phyloP scores from a whole-genome alignment of 306 rosid genomes.

The Malus asiatica region DNA sequence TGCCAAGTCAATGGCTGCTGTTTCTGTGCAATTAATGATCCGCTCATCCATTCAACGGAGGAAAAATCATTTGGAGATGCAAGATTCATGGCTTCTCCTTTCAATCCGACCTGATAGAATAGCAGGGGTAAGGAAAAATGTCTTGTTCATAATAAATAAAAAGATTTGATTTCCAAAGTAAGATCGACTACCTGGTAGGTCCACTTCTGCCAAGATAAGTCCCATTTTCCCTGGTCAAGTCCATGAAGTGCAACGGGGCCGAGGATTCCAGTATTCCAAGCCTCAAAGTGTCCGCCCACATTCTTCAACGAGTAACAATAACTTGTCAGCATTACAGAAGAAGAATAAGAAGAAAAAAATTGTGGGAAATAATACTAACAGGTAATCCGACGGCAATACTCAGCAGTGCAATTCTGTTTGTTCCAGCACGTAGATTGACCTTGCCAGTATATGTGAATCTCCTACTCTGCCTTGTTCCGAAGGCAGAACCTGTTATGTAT shows the following conservation, averaged over 20 bases:
- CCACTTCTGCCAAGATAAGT: constrained; percentile 93
- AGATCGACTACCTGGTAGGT: constrained; percentile 69
- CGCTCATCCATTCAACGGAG: constrained; percentile 78
- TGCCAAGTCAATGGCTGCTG: constrained; percentile 96
- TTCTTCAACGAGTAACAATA: constrained; percentile 44
- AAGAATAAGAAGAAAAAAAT: constrained; percentile 2
- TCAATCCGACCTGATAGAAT: constrained; percentile 69
- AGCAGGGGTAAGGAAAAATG: constrained; percentile 7
- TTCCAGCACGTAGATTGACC: constrained; percentile 72
- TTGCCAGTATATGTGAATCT: constrained; percentile 74
- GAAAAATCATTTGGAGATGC: constrained; percentile 64
- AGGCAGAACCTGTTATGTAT: constrained; percentile 68
- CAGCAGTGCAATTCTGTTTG: constrained; percentile 75
- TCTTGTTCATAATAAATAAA: constrained; percentile 3
- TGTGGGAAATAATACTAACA: constrained; percentile 40
- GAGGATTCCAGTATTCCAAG: constrained; percentile 94
- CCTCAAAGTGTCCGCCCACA: constrained; percentile 92
- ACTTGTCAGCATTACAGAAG: constrained; percentile 3
- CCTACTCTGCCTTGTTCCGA: constrained; percentile 78
- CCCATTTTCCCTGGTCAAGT: constrained; percentile 85
- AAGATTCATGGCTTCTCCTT: constrained; percentile 95
- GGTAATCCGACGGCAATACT: constrained; percentile 98
- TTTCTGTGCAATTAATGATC: constrained; percentile 52
- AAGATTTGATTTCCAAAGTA: constrained; percentile 12
- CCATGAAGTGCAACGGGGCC: constrained; percentile 96